Conservation (phyloP, 441 rosid genomes). For the Francoa sonchifolia region DNA sequence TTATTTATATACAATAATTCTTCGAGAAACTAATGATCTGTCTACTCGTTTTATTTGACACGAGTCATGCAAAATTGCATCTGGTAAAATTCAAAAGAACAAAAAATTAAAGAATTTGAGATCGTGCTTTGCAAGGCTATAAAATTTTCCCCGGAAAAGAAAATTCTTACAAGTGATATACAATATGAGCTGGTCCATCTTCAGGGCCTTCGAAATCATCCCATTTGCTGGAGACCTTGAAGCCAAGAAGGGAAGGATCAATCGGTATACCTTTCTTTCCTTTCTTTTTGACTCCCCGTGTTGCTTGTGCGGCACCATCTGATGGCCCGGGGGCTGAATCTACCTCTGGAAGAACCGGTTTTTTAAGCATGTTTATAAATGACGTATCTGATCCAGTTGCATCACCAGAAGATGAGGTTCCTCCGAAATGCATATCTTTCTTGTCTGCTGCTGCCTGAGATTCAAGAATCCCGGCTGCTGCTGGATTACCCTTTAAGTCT, state of each 20-base stretch:
- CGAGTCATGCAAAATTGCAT: too few species aligned
- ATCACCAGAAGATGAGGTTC: constrained; percentile 29
- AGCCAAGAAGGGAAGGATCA: constrained; percentile 75
- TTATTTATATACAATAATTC: too few species aligned
- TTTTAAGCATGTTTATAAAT: constrained; percentile 42
- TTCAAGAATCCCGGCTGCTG: constrained; percentile 8
- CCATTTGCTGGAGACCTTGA: constrained; percentile 78
- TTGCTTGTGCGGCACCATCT: constrained; percentile 23
- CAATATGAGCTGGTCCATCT: constrained; percentile 24
- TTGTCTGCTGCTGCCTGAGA: constrained; percentile 11
- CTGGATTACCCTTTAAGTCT: constrained; percentile 7
- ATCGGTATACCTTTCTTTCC: constrained; percentile 81
- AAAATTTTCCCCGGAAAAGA: too few species aligned
- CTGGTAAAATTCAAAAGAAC: too few species aligned
- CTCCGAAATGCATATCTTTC: constrained; percentile 23
- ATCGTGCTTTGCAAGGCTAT: too few species aligned
- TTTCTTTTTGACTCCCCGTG: constrained; percentile 54
- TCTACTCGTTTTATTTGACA: too few species aligned
- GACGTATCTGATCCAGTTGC: constrained; percentile 34
- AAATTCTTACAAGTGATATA: constrained; percentile 8
- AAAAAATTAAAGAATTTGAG: too few species aligned
- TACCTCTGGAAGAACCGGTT: constrained; percentile 17
- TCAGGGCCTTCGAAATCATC: constrained; percentile 71
- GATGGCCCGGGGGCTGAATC: constrained; percentile 21
- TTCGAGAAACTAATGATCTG: too few species aligned